Base-by-base conservation (phyloP, 495 filamentous ascomycete genomes). In the Tuber borchii region DNA sequence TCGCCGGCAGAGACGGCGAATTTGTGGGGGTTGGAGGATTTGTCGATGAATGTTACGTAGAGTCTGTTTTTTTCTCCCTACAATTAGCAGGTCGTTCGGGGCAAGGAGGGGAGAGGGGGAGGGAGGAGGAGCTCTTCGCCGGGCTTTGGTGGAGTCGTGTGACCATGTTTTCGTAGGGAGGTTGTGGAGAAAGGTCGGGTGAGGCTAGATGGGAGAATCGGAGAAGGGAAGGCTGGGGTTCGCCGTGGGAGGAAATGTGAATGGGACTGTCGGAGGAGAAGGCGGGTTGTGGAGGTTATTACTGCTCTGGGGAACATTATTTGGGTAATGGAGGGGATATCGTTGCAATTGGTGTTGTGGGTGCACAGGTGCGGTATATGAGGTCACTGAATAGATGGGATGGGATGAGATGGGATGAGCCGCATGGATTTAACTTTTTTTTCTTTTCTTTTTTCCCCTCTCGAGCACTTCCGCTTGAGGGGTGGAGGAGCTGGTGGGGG, bases 1-100 rank as follows among this genome's bases (percentile, higher is more conserved):
- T 97, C 93, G 44, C 95, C 96, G 82, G 90, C 89, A 7, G 89
- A 85, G 17, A 97, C 94, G 79, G 92, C 90, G 81, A 97, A 88
- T 69, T 89, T 91, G 82, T 92, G 88, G 80, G 89, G 87, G 5
- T 87, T 85, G 37, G 89, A 89, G n/a, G 98, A 94, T 84, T 98
- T 98, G 85, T 97, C 94, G 79, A 99, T 89, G 83, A 98, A 97
- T 2, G 94, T 94, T 17, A 99, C 88, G 78, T 92, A 90, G 77
- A 97, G 89, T 83, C 95, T 98, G 31, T 71, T 43, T 40, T 69
- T 20, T 12, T 19, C 4, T 19, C 70, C 71, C 16, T 40, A n/a
- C 17, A 65, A 79, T 73, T 78, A 76, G 39, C 26, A 16, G 75
- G 56, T 45, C 44, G 70, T 17, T 73, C 19, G 40, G 39, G 26